A percentile compares a stretch with the other conserved stretches of the same genome.
Conservation (phyloP, 225 moss, liverwort and hornwort genomes). For the Thuidium tamariscinum region DNA sequence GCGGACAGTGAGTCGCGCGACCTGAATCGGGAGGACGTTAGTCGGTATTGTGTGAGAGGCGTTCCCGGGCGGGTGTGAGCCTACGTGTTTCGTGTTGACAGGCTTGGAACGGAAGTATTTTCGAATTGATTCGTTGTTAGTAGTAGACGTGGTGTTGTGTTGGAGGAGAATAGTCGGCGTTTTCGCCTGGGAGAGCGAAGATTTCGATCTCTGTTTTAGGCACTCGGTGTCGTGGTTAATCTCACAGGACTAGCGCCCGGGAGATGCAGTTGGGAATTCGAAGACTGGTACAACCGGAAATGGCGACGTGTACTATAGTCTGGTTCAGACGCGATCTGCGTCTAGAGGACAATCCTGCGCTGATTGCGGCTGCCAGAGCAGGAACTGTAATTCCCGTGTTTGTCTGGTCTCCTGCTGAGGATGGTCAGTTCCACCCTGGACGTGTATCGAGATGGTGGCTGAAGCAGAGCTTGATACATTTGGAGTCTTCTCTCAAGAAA, state of each 20-base stretch:
- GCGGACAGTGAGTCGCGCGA: background rate
- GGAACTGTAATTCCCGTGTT: constrained; percentile 86
- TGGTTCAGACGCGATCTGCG: constrained; percentile 99
- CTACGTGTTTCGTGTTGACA: background rate
- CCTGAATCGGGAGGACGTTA: background rate
- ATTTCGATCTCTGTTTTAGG: background rate
- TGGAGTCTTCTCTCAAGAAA: constrained; percentile 67
- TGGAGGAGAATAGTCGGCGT: background rate
- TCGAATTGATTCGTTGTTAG: background rate
- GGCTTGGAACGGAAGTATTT: background rate
- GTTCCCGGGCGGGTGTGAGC: background rate
- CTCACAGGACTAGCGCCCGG: background rate
- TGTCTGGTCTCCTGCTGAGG: constrained; percentile 91
- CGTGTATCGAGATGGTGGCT: constrained; percentile 99
- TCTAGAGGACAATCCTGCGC: constrained; percentile 88
- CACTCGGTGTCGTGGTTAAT: background rate
- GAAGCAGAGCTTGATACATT: constrained; percentile 76
- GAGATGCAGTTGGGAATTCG: background rate
- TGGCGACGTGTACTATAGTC: constrained; percentile 70
- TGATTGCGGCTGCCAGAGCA: constrained; percentile 88
- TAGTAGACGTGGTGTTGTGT: background rate
- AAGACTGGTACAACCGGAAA: background rate
- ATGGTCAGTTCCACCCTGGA: constrained; percentile 94
- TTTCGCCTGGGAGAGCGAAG: background rate
- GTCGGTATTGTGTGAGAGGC: background rate